Evolutionary conservation across 2,329 filamentous ascomycete genomes (phyloP), one percentile per base, ranked within the genome.

Genomic region (Chalara sp.): DNA sequence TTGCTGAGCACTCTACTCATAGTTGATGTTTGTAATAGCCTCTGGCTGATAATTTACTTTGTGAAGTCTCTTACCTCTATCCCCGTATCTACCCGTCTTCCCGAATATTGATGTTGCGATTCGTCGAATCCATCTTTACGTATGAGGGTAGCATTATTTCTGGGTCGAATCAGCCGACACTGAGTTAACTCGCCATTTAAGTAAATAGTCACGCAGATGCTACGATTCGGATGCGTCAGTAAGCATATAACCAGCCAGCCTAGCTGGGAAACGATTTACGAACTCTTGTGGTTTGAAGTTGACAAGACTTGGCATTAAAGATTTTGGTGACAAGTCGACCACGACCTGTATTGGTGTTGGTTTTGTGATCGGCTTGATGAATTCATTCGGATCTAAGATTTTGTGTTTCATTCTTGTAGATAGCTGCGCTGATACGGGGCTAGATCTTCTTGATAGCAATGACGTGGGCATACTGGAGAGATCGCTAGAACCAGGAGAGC

Each of bases 181-280:
- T 37, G 35, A 8, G 35, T n/a, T n/a, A 56, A 52, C 35, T 53
- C 47, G n/a, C 54, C 54, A 49, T 56, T 56, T 45, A 49, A 52
- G 39, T 49, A 54, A 10, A 56, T 48, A 32, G 41, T 53, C 12
- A 54, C 32, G 12, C 47, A 54, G 13, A 56, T 30, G 31, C 53
- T 51, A 30, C 49, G 32, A n/a, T 40, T 43, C 8, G 31, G 12
- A 6, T 49, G 37, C 3, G 46, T 50, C 6, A 41, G 21, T 21
- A 21, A 21, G 21, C 21, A 3, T 21, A 21, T 21, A 21, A 21
- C 21, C 21, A 21, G 21, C 21, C 21, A 21, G 21, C 21, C 21
- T 21, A 21, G 21, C 21, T 21, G 21, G 21, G 21, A 21, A 21
- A 21, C 21, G 21, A 21, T 21, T 21, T 21, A 21, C 21, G 21